These are phyloP conservation scores for Urtica urens DNA, from an alignment of 306 rosid genomes.

Conservation along the genomic window DNA sequence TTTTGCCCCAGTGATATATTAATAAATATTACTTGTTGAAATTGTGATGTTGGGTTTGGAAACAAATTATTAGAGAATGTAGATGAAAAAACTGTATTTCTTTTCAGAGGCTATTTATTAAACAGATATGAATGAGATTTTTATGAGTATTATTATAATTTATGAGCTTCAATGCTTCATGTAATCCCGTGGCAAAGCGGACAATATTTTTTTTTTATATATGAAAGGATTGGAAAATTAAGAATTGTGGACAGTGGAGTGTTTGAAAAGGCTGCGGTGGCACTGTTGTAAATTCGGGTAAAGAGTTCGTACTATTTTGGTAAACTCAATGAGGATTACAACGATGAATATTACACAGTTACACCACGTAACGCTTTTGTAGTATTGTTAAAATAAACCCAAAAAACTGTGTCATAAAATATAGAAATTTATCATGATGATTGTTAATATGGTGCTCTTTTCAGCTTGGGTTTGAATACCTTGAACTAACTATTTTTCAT, in stretches of 20 bases:
- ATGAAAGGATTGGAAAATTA: neutral
- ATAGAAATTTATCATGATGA: neutral
- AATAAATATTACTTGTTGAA: no score
- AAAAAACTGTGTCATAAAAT: neutral
- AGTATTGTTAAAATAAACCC: neutral
- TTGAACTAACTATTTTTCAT: no score
- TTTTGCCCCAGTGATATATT: no score
- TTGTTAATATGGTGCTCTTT: neutral
- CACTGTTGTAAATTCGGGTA: conserved; percentile 18
- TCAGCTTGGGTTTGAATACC: no score
- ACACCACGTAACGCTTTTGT: neutral
- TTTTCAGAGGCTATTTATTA: no score
- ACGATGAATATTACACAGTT: neutral
- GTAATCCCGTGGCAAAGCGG: no score
- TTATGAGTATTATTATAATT: no score
- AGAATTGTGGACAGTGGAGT: neutral
- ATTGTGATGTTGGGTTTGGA: no score
- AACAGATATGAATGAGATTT: no score
- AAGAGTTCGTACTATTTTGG: conserved; percentile 13
- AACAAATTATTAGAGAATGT: no score
- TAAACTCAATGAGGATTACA: conserved; percentile 14
- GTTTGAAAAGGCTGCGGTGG: conserved; percentile 33
- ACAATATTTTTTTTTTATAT: neutral
- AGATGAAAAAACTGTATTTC: no score
- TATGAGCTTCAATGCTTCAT: no score